Base-by-base conservation (phyloP, 2,329 filamentous ascomycete species). In the Phaeosphaeriaceae sp. region DNA sequence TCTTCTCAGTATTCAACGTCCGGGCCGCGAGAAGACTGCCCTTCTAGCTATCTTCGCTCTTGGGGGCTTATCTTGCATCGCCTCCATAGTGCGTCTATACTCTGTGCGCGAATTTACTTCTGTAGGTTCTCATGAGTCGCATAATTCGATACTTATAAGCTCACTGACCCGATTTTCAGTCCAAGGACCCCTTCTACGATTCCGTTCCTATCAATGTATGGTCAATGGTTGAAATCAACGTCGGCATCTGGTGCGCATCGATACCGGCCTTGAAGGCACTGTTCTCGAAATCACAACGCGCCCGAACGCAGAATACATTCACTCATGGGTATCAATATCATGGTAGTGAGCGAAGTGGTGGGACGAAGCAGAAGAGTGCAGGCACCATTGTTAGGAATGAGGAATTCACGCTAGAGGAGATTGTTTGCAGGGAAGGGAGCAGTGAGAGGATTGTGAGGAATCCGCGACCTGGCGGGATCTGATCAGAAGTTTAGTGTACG, bases 261-360 rank as follows among this genome's bases (percentile, higher is more conserved):
- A 91, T 97, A 23, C 94, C 94, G 7, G 93, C 91, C 0, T 81
- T 97, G 54, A 97, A 97, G 73, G 93, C 93, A 1, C 82, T 97
- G 15, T 63, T 64, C 48, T 56, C 42, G 40, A 49, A 47, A 23
- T 26, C 51, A 9, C 61, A 68, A 52, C 52, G 58, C 24, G 54
- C 64, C 13, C 53, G 64, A 1, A 62, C 52, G 23, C 48, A 60
- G 17, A 19, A 51, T 22, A 32, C 47, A 15, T 13, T 11, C 13
- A 21, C 49, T 7, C 44, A 47, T 23, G 54, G 54, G 7, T 71
- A 69, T 56, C 58, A 65, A 51, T 71, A 67, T 53, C 64, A 69
- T 52, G 66, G 65, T 44, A 55, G 59, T 10, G 68, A 59, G 28
- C 62, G 61, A 58, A 65, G 59, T 46, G 66, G 59, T 46, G 66